These are phyloP conservation scores for Daedaleopsis nitida DNA, from an alignment of 768 basidiomycete species.

Conservation along the genomic window DNA sequence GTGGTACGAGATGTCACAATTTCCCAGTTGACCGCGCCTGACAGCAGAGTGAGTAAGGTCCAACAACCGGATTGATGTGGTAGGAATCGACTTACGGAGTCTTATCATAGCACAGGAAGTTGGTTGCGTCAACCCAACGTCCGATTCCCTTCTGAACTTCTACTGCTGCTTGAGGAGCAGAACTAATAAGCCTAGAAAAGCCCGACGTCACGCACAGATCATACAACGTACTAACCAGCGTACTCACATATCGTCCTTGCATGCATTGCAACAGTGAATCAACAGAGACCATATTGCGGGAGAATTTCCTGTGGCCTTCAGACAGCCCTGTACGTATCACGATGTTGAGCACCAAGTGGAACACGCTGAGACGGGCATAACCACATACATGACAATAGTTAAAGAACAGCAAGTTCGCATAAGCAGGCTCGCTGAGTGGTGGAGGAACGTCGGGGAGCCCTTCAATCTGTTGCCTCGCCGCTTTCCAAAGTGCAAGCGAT, in stretches of 20 bases:
- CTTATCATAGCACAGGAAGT: too few species aligned
- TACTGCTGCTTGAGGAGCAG: not conserved
- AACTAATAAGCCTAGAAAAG: not conserved
- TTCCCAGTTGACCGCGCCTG: not conserved
- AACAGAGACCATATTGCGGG: not conserved
- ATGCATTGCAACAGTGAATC: not conserved
- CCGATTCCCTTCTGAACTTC: not conserved
- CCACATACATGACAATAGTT: constrained; percentile 36
- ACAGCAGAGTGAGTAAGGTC: not conserved
- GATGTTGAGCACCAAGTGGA: not conserved
- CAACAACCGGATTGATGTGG: not conserved
- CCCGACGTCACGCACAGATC: not conserved
- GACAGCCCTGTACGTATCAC: not conserved
- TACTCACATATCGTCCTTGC: not conserved
- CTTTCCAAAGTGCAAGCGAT: constrained; percentile 36
- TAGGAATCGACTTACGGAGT: too few species aligned
- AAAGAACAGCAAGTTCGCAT: constrained; percentile 40
- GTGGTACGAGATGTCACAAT: not conserved
- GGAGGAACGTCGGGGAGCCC: constrained; percentile 31
- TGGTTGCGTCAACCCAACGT: too few species aligned
- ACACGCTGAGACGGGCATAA: not conserved
- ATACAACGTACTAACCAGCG: not conserved
- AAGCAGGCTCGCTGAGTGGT: constrained; percentile 35
- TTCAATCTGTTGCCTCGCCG: constrained; percentile 29
- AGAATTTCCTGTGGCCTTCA: not conserved